A percentile compares a stretch with the other conserved stretches of the same genome.
Evolutionary conservation across 169 alveolate genomes (phyloP).

Genomic region (Theileria equi): DNA sequence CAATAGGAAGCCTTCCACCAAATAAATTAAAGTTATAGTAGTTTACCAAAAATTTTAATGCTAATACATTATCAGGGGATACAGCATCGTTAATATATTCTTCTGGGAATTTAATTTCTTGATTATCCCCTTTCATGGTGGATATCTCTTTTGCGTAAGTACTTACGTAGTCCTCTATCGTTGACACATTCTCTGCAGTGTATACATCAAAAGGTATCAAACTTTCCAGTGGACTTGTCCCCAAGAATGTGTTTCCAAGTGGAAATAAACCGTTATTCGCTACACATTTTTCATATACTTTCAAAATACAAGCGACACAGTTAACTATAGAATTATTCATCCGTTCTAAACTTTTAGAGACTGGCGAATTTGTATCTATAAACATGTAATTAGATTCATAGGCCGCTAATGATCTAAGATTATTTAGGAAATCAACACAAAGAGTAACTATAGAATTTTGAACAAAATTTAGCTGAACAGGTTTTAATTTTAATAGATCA

Average conservation of each 20-base stretch:
- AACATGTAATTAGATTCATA: constrained; percentile 25
- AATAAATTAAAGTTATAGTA: constrained; percentile 61
- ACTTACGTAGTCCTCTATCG: background rate
- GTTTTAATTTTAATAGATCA: constrained; percentile 34
- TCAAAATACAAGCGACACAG: constrained; percentile 31
- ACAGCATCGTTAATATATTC: constrained; percentile 54
- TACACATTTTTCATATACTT: constrained; percentile 25
- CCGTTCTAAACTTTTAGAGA: background rate
- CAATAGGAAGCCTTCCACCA: constrained; percentile 66
- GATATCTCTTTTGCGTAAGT: background rate
- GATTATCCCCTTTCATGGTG: background rate
- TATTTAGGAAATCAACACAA: constrained; percentile 25
- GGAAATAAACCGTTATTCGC: constrained; percentile 42
- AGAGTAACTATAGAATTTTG: constrained; percentile 43
- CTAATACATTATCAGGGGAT: constrained; percentile 41
- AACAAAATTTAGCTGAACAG: constrained; percentile 48
- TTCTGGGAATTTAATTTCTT: constrained; percentile 46
- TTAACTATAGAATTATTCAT: constrained; percentile 15
- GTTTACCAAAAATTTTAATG: constrained; percentile 43
- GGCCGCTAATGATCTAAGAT: constrained; percentile 29
- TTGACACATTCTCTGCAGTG: background rate
- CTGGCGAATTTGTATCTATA: background rate
- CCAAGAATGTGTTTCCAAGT: constrained; percentile 35
- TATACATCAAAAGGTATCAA: background rate
- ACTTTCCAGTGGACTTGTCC: constrained; percentile 23